These are phyloP conservation scores for Penicillium sumatraense DNA, from an alignment of 2,329 filamentous ascomycete genomes.

Conservation along the genomic window DNA sequence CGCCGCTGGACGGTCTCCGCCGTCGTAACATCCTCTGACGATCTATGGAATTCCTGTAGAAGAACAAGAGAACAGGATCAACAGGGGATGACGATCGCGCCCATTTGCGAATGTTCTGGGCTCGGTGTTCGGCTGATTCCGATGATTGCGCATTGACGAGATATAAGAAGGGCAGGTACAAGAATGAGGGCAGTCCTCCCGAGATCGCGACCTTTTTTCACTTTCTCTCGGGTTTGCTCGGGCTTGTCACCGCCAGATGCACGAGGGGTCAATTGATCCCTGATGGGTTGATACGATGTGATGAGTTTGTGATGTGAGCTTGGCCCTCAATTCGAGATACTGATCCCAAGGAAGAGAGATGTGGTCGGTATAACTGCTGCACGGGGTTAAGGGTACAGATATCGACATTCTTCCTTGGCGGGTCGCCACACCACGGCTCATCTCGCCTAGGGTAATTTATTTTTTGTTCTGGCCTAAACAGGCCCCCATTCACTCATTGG, in stretches of 20 bases:
- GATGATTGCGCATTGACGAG: conserved; percentile 8
- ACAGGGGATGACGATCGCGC: conserved; percentile 2
- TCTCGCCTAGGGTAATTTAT: background rate
- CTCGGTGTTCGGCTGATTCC: conserved; percentile 22
- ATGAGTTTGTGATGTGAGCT: background rate
- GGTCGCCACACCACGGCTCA: background rate
- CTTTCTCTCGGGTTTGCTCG: background rate
- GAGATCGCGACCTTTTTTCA: conserved; percentile 4
- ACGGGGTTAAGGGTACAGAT: background rate
- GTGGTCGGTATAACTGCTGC: background rate
- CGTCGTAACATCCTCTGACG: conserved; percentile 1
- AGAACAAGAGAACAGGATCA: conserved; percentile 7
- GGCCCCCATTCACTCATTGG: background rate
- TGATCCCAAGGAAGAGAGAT: background rate
- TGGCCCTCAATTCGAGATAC: background rate
- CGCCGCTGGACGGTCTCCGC: conserved; percentile 9
- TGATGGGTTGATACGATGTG: background rate
- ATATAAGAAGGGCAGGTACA: conserved; percentile 5
- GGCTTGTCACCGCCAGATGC: background rate
- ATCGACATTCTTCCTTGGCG: background rate
- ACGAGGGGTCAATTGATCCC: background rate
- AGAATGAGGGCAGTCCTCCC: conserved; percentile 6
- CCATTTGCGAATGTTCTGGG: conserved; percentile 2
- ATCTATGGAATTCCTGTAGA: conserved; percentile 1
- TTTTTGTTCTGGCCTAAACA: background rate